phyloP scores from a whole-genome alignment of 495 filamentous ascomycete genomes.

The Xylaria nigripes region DNA sequence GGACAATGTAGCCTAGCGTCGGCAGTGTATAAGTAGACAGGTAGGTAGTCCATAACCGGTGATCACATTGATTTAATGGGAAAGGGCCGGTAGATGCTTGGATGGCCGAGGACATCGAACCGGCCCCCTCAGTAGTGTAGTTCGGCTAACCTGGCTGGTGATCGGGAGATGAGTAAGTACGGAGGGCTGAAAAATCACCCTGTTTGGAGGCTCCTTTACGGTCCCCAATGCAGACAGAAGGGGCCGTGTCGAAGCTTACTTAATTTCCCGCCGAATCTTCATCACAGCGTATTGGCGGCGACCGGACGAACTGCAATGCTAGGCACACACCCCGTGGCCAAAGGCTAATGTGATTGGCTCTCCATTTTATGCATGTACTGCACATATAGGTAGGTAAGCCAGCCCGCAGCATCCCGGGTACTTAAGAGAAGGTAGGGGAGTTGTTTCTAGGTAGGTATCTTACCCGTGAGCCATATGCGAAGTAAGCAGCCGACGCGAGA shows the following conservation, averaged over 20 bases:
- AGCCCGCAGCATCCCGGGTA: no score
- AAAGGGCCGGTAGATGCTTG: no score
- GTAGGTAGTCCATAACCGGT: no score
- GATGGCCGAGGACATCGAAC: no score
- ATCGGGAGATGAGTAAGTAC: neutral
- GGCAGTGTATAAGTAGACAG: no score
- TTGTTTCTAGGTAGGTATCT: slow-evolving; percentile 5
- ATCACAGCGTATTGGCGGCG: neutral
- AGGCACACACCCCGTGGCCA: neutral
- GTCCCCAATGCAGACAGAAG: neutral
- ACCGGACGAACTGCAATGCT: neutral
- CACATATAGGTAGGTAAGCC: no score
- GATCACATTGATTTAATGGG: no score
- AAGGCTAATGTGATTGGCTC: neutral
- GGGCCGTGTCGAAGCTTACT: neutral
- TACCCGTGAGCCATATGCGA: slow-evolving; percentile 12
- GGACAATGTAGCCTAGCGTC: no score
- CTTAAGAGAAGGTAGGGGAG: no score
- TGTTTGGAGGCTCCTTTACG: no score
- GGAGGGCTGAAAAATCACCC: neutral
- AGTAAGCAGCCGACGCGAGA: slow-evolving; percentile 10
- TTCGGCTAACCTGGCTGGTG: no score
- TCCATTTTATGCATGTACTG: neutral
- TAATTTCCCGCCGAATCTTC: neutral
- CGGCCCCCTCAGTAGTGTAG: no score